Evolutionary conservation across 495 filamentous ascomycete genomes (phyloP), one percentile per base, ranked within the genome.

Genomic region (Astrothelium subdiscretum): DNA sequence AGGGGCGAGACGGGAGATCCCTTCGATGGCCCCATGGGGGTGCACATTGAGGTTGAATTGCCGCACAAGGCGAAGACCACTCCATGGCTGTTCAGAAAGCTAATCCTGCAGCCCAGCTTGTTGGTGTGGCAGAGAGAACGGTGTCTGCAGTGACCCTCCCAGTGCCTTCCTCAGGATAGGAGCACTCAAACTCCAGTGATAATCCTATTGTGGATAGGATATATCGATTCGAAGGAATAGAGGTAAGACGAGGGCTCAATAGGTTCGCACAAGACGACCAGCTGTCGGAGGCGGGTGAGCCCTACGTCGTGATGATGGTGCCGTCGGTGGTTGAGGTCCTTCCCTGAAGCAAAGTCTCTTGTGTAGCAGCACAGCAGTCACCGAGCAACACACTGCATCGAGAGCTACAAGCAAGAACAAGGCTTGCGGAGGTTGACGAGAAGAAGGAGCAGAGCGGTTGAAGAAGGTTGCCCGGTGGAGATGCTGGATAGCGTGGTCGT

Each of bases 41-140:
- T 59, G 70, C 76, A 32, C 87, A 83, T 3, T 85, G 81, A 65
- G 90, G 90, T 79, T 90, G 91, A 87, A 98, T 89, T 42, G 92
- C 91, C 71, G 92, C 94, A 68, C 96, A 76, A 52, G 94, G 94
- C 62, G 94, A 98, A 58, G 92, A 98, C 54, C 86, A 86, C 76
- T 96, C 89, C 90, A 98, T 96, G 59, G 42, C 57, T 48, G 59
- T 24, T 12, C 20, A 48, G 2, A 61, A 54, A 54, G 48, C 48
- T 54, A 54, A 54, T 29, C 15, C 20, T n/a, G 20, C 20, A 54
- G 48, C 48, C 20, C 5, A 11, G 6, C 5, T 11, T 5, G 29
- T 3, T 26, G 8, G 48, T 26, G 20, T 3, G 6, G 20, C 22
- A 24, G 48, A 6, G 11, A 29, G 24, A 29, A 27, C 6, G 48